A percentile compares a stretch with the other conserved stretches of the same genome.
These are phyloP conservation scores for Russula ochroleuca DNA, from an alignment of 768 basidiomycete genomes.

Conservation along the genomic window DNA sequence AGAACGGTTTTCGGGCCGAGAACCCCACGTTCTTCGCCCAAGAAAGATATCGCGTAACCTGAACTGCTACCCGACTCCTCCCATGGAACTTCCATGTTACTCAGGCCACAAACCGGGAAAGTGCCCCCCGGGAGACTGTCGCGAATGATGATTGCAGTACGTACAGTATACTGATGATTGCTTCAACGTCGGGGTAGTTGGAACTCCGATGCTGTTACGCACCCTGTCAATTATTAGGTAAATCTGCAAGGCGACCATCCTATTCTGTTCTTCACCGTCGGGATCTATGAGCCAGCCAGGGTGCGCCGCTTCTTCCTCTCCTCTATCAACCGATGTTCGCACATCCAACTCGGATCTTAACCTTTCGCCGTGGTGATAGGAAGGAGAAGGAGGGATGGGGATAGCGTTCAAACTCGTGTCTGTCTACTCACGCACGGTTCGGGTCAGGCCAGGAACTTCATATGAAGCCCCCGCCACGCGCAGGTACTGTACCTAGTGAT, in stretches of 20 bases:
- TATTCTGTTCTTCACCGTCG: constrained; percentile 1
- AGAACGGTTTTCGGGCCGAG: not conserved
- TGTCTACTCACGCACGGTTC: not conserved
- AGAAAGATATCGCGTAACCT: not conserved
- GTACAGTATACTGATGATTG: not conserved
- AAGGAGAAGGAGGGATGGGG: not conserved
- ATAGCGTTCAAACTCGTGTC: not conserved
- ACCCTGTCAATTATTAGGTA: constrained; percentile 10
- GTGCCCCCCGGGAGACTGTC: not conserved
- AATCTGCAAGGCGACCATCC: not conserved
- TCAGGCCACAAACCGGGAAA: not conserved
- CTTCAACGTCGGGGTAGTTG: not conserved
- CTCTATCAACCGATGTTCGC: not conserved
- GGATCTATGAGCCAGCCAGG: not conserved
- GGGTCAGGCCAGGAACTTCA: not conserved
- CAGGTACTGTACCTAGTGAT: not conserved
- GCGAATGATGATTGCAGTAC: no score
- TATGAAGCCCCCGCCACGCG: no score
- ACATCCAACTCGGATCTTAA: not conserved
- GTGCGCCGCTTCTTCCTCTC: not conserved
- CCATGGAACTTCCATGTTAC: not conserved
- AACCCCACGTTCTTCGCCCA: not conserved
- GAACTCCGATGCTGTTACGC: not conserved
- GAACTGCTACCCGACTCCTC: not conserved
- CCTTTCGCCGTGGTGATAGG: not conserved